Base-by-base conservation (phyloP, 305 asterid genomes). In the Euphrasia arctica region DNA sequence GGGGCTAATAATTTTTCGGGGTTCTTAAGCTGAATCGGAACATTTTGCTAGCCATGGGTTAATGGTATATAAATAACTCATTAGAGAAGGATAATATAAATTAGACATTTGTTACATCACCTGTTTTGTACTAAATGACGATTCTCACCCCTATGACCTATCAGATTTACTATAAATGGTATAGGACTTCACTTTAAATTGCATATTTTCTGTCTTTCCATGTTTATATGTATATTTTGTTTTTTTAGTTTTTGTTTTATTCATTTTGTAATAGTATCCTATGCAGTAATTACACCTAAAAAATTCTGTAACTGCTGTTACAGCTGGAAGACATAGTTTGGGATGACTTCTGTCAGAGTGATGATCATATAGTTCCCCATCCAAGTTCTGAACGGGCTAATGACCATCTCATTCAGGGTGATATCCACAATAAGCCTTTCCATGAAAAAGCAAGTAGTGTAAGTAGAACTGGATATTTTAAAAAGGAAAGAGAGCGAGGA, bases 311-410 rank as follows among this genome's bases (percentile, higher is more conserved):
- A 77, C 72, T 73, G 80, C 69, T 82, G 67, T 77, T 82, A 68
- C 91, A 88, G 96, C 77, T 88, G 49, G 94, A 83, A 77, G 94
- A 88, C 72, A 73, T 76, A 34, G 69, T 28, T 70, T 86, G 95
- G 96, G 90, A 88, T 76, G 90, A 88, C 54, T 62, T 88, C 70
- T 79, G 78, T 65, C 80, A 29, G 62, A 76, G 72, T 58, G 90
- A 82, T 63, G 96, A 88, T 71, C 96, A 84, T 86, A 79, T 80
- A 78, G 96, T 90, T 43, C 91, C 95, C 27, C 77, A 68, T 73
- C 79, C 83, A 65, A 49, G 67, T 66, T 67, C 48, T 31, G 76
- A 41, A 43, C 71, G 48, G 42, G 59, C 69, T 14, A 57, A 64
- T 68, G 78, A 79, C 62, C 63, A 68, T 62, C 67, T 79, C 67